A percentile compares a stretch with the other conserved stretches of the same genome.
Conservation (phyloP, 1,284 basidiomycete genomes). For the Trametes versicolor region DNA sequence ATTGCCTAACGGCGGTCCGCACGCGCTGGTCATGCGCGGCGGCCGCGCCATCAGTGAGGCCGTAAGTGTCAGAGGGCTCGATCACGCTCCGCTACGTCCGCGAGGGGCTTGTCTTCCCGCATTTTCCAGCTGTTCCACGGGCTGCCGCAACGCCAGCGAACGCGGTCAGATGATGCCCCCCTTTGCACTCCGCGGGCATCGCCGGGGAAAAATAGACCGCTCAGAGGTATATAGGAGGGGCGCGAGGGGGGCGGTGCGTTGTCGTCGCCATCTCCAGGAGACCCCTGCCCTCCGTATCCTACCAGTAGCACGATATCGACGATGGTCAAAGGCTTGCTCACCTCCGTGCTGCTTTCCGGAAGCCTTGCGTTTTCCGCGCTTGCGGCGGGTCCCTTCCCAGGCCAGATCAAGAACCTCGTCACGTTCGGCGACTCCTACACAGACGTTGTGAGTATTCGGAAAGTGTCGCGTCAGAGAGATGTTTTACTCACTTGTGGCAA, state of each 20-base stretch:
- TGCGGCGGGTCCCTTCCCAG: slow-evolving; percentile 36
- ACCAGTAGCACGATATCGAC: not conserved
- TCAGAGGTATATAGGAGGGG: slow-evolving; percentile 4
- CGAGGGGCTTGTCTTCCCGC: slow-evolving; percentile 7
- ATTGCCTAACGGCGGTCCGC: slow-evolving; percentile 9
- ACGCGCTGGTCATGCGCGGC: slow-evolving; percentile 17
- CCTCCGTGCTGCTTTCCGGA: slow-evolving; percentile 1
- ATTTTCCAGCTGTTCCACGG: slow-evolving; percentile 9
- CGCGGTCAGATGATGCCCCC: slow-evolving; percentile 12
- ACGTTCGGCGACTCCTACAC: slow-evolving; percentile 60
- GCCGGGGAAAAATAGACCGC: slow-evolving; percentile 1
- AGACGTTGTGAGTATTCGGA: slow-evolving; percentile 44
- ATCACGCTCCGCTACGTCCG: not conserved
- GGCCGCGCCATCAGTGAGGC: slow-evolving; percentile 13
- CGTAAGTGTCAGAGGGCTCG: not conserved
- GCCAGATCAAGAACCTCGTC: slow-evolving; percentile 53
- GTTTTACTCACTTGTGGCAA: not conserved
- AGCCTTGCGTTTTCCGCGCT: slow-evolving; percentile 9
- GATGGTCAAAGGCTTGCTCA: slow-evolving; percentile 17
- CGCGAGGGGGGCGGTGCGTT: not conserved
- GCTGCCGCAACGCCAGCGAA: slow-evolving; percentile 5
- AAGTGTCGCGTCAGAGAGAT: not conserved
- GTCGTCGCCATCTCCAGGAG: not conserved
- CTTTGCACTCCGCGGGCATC: not conserved
- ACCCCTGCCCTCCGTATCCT: not conserved